These are phyloP conservation scores for Phialemonium atrogriseum DNA, from an alignment of 2,329 filamentous ascomycete species.

Conservation along the genomic window DNA sequence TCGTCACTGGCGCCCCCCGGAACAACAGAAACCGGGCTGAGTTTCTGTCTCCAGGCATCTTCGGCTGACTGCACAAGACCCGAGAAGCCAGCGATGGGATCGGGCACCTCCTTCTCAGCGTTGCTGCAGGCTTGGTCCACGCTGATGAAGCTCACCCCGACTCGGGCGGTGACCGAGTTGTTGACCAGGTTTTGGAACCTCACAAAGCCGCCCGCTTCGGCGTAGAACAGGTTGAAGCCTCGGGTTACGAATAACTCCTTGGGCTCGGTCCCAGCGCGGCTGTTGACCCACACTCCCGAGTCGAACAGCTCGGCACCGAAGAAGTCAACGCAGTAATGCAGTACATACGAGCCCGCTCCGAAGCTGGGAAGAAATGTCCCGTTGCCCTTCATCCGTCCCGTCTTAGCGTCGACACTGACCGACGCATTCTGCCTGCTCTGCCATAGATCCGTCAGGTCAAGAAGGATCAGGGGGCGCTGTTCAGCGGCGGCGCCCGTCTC, in stretches of 20 bases:
- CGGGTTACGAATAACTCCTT: constrained; percentile 28
- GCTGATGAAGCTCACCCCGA: constrained; percentile 58
- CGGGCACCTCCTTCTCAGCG: constrained; percentile 53
- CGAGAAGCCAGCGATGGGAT: constrained; percentile 50
- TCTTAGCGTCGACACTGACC: constrained; percentile 37
- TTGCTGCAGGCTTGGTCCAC: constrained; percentile 52
- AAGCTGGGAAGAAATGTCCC: constrained; percentile 54
- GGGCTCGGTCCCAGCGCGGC: constrained; percentile 26
- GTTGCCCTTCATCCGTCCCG: constrained; percentile 46
- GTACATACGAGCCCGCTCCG: constrained; percentile 47
- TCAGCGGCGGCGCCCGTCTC: constrained; percentile 4
- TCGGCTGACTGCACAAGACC: constrained; percentile 38
- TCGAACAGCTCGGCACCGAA: constrained; percentile 28
- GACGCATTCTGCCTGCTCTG: constrained; percentile 39
- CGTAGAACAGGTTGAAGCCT: constrained; percentile 31
- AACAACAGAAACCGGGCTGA: constrained; percentile 44
- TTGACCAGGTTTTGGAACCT: constrained; percentile 38
- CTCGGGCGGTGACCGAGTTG: constrained; percentile 45
- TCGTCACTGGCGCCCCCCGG: constrained; percentile 37
- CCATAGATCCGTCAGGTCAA: constrained; percentile 54
- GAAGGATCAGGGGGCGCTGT: constrained; percentile 41
- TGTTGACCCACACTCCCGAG: constrained; percentile 30
- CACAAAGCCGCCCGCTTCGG: constrained; percentile 45
- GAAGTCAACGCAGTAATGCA: constrained; percentile 56
- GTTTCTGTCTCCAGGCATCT: constrained; percentile 47